Conservation (phyloP, 495 filamentous ascomycete species). For the Hypomontagnella submonticulosa region DNA sequence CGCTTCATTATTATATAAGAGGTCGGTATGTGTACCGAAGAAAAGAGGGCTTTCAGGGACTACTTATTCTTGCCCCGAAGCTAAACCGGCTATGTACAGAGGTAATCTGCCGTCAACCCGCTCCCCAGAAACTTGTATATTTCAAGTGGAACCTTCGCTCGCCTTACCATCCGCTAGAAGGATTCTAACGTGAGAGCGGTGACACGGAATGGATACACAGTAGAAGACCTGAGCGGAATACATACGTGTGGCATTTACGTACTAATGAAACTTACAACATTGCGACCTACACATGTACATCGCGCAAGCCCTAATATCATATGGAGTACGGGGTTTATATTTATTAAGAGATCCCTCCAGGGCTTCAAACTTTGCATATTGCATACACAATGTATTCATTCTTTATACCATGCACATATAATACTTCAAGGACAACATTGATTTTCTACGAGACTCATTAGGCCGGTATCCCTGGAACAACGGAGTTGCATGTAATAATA, state of each 20-base stretch:
- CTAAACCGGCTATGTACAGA: slow-evolving; percentile 19
- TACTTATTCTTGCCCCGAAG: slow-evolving; percentile 19
- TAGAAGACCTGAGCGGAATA: neutral
- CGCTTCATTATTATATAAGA: neutral
- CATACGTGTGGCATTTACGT: neutral
- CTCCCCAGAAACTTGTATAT: slow-evolving; percentile 21
- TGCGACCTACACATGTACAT: too few relatives aligned
- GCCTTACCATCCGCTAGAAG: slow-evolving; percentile 33
- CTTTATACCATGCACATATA: too few relatives aligned
- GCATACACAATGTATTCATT: too few relatives aligned
- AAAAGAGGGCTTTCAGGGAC: slow-evolving; percentile 19
- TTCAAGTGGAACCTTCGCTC: slow-evolving; percentile 29
- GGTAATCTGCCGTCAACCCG: neutral
- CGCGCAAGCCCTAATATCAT: too few relatives aligned
- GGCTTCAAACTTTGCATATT: too few relatives aligned
- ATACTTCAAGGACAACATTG: too few relatives aligned
- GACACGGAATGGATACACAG: slow-evolving; percentile 21
- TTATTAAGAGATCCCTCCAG: too few relatives aligned
- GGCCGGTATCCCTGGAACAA: too few relatives aligned
- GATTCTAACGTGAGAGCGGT: slow-evolving; percentile 32
- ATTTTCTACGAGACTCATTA: too few relatives aligned
- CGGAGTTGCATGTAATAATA: too few relatives aligned
- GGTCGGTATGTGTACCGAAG: slow-evolving; percentile 33
- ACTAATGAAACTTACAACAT: too few relatives aligned
- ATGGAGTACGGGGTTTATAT: too few relatives aligned